These are phyloP conservation scores for Helotiales sp. DNA, from an alignment of 2,329 filamentous ascomycete genomes.

Conservation along the genomic window DNA sequence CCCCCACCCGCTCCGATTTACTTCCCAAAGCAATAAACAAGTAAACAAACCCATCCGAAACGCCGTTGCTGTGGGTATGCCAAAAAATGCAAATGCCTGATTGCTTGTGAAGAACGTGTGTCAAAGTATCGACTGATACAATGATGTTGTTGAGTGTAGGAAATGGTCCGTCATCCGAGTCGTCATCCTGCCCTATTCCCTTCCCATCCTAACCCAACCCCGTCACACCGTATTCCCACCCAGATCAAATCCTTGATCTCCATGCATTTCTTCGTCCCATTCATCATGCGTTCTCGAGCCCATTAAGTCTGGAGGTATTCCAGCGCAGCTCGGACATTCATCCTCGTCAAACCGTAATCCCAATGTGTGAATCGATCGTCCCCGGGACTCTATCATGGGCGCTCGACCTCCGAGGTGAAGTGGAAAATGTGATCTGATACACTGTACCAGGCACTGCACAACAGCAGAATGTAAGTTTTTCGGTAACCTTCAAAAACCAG, in stretches of 20 bases:
- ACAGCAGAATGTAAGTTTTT: constrained; percentile 31
- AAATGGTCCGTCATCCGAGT: constrained; percentile 6
- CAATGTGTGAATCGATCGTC: constrained; percentile 26
- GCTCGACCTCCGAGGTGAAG: constrained; percentile 32
- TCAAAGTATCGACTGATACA: constrained; percentile 2
- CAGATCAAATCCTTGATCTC: constrained; percentile 14
- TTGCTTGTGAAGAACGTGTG: constrained; percentile 4
- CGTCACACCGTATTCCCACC: background rate
- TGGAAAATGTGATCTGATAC: constrained; percentile 27
- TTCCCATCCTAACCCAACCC: constrained; percentile 4
- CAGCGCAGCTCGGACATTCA: constrained; percentile 24
- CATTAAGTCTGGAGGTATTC: constrained; percentile 22
- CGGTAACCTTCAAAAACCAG: constrained; percentile 30
- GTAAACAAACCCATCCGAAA: constrained; percentile 28
- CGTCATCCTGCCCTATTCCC: constrained; percentile 17
- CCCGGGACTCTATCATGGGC: constrained; percentile 27
- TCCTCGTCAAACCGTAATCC: constrained; percentile 14
- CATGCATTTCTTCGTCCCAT: constrained; percentile 4
- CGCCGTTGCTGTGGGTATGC: constrained; percentile 37
- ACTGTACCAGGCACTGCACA: constrained; percentile 25
- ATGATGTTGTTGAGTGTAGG: constrained; percentile 3
- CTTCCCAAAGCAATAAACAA: background rate
- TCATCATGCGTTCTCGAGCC: constrained; percentile 15
- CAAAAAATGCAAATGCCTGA: constrained; percentile 24
- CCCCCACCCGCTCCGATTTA: constrained; percentile 7